These are phyloP conservation scores for Skeletonema tropicum DNA, from an alignment of 108 stramenopile genomes.

Conservation along the genomic window DNA sequence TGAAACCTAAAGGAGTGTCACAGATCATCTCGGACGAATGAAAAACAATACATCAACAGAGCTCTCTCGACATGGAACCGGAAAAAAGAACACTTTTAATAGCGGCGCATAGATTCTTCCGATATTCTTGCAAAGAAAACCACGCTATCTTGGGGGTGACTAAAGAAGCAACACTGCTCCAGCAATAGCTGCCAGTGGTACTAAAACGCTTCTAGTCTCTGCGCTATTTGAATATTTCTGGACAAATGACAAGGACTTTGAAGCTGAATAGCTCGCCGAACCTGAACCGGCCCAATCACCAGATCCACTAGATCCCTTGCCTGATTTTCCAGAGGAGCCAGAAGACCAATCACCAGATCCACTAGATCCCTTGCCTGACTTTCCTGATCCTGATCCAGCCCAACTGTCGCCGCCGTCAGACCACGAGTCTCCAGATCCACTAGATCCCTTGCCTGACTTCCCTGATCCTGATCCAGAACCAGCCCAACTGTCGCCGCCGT, in stretches of 20 bases:
- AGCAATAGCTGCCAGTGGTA: neutral
- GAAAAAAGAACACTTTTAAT: neutral
- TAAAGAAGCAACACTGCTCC: slow-evolving; percentile 1
- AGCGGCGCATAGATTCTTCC: neutral
- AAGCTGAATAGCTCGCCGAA: neutral
- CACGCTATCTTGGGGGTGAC: neutral
- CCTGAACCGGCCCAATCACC: no score
- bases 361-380: no score
- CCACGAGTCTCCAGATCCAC: no score
- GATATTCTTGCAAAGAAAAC: neutral
- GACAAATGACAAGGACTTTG: neutral
- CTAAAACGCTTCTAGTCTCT: neutral
- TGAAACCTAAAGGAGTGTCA: neutral
- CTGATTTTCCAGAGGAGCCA: no score
- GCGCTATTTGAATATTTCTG: neutral
- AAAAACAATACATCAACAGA: neutral
- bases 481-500: no score
- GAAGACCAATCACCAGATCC: no score
- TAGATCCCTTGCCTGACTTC: no score
- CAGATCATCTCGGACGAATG: slow-evolving; percentile 1
- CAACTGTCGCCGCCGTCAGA: no score
- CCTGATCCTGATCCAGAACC: no score
- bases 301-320: no score
- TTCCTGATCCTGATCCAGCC: no score
- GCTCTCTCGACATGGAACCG: neutral